Conservation (phyloP, 192 early-diverging fungal species). For the Diversispora epigaea region DNA sequence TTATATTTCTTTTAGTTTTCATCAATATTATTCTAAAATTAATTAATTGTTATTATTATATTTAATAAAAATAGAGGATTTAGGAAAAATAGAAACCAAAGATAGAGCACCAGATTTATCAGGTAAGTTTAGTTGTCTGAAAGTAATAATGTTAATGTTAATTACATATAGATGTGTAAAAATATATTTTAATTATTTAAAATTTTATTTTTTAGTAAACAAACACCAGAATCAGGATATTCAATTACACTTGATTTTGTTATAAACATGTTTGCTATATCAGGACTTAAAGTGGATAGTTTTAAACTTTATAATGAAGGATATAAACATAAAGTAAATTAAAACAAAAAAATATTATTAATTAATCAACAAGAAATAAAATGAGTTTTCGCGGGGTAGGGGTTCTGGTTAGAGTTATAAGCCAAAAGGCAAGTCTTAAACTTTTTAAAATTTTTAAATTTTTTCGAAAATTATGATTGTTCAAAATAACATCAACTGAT, state of each 20-base stretch:
- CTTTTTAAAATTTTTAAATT: no score
- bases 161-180: not conserved
- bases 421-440: no score
- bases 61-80: slow-evolving; percentile 37
- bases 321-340: slow-evolving; percentile 73
- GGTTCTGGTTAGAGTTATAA: no score
- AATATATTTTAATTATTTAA: not conserved
- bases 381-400: no score
- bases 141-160: not conserved
- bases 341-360: not conserved
- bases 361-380: no score
- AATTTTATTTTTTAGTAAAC: slow-evolving; percentile 36
- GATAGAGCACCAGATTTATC: slow-evolving; percentile 62
- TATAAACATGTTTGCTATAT: slow-evolving; percentile 67
- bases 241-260: slow-evolving; percentile 66
- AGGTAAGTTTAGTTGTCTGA: slow-evolving; percentile 49
- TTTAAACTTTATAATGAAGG: slow-evolving; percentile 69
- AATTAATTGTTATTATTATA: not conserved
- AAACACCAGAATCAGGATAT: slow-evolving; percentile 47
- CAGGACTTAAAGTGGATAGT: slow-evolving; percentile 71
- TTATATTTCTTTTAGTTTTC: not conserved
- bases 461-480: no score
- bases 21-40: not conserved
- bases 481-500: no score
- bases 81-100: slow-evolving; percentile 58